Evolutionary conservation across 148 eudicot genomes (phyloP).

Genomic region (Nepenthes mirabilis): DNA sequence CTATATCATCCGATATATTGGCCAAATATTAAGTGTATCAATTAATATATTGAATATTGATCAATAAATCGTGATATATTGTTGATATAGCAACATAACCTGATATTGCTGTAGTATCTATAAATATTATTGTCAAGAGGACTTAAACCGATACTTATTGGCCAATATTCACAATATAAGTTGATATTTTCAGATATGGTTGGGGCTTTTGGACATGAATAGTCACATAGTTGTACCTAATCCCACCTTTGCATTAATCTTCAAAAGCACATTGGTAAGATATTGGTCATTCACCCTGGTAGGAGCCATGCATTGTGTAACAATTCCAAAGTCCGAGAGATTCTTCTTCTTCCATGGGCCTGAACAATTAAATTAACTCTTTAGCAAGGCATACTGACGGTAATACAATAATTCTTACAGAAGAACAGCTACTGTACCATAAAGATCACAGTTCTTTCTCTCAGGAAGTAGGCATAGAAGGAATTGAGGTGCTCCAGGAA

Average conservation of each 20-base stretch:
- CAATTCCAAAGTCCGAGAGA: slow-evolving; percentile 72
- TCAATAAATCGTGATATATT: too few relatives aligned
- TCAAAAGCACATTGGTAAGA: slow-evolving; percentile 66
- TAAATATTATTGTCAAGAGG: too few relatives aligned
- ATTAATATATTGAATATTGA: too few relatives aligned
- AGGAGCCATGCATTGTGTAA: slow-evolving; percentile 84
- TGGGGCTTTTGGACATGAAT: too few relatives aligned
- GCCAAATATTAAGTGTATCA: too few relatives aligned
- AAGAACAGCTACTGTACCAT: slow-evolving; percentile 10
- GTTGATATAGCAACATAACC: too few relatives aligned
- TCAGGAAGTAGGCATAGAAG: slow-evolving; percentile 32
- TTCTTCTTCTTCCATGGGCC: slow-evolving; percentile 93
- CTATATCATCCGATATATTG: too few relatives aligned
- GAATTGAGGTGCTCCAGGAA: slow-evolving; percentile 27
- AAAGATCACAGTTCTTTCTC: slow-evolving; percentile 30
- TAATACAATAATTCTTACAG: too few relatives aligned
- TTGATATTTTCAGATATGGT: too few relatives aligned
- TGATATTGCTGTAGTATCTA: too few relatives aligned
- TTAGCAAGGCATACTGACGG: not conserved
- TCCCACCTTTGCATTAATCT: slow-evolving; percentile 87
- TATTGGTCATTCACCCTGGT: slow-evolving; percentile 77
- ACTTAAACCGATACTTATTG: too few relatives aligned
- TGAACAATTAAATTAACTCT: slow-evolving; percentile 2
- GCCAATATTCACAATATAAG: not conserved
- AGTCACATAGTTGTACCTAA: too few relatives aligned